Base-by-base conservation (phyloP, 495 filamentous ascomycete species). In the Copromyces sp. region DNA sequence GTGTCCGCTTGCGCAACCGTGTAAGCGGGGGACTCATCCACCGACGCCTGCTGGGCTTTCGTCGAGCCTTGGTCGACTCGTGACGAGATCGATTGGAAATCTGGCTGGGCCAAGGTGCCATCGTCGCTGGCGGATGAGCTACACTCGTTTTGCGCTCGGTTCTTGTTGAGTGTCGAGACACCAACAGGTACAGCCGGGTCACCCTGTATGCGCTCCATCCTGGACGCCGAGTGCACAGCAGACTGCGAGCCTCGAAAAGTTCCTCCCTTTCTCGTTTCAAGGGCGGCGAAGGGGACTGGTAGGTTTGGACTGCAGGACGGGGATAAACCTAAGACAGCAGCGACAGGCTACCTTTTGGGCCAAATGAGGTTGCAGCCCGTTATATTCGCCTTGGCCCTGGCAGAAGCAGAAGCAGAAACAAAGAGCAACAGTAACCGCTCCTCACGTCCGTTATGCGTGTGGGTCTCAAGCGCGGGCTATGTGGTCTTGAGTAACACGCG, bases 151-250 rank as follows among this genome's bases (percentile, higher is more conserved):
- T 29, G 40, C 69, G 42, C 70, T 71, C 45, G 65, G 69, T 70
- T 75, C 29, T 14, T 40, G 7, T 38, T 39, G 17, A 38, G 7
- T 14, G 40, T 38, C 39, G 69, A 39, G 29, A 69, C 37, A 39
- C 68, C 71, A 37, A 37, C 35, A 14, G 73, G 68, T 39, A 71
- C 37, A 12, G 74, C 41, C 47, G 73, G 70, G 35, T 61, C 71
- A 42, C 29, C 53, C 69, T 68, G 69, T 32, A 38, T 6, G 39
- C 14, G 70, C 39, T 75, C 75, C 75, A 77, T 77, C 35, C 39
- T 73, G 70, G 16, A 14, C 32, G 16, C 53, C 32, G 53, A 65
- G 29, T 4, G 37, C 53, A 17, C 53, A 65, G 29, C 53, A 65
- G 53, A 35, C 53, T 37, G 53, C 53, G 53, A 37, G 37, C 53